These are phyloP conservation scores for Xylariomycetidae sp. DNA, from an alignment of 2,329 filamentous ascomycete species.

Conservation along the genomic window DNA sequence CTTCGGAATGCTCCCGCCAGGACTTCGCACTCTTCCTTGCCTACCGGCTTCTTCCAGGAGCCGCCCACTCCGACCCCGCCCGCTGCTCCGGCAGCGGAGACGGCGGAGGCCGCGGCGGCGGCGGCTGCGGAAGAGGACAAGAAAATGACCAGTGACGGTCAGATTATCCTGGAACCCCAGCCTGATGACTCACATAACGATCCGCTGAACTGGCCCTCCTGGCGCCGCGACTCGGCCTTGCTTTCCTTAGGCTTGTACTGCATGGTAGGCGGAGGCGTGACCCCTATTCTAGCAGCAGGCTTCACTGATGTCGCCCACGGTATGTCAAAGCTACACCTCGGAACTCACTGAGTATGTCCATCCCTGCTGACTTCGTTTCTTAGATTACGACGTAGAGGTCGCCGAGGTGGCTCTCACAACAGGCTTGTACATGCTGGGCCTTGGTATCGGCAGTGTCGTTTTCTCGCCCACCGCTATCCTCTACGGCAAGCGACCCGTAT, in stretches of 20 bases:
- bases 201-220: slow-evolving; percentile 83
- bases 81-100: slow-evolving; percentile 31
- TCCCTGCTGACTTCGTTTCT: slow-evolving; percentile 9
- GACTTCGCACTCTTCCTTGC: slow-evolving; percentile 53
- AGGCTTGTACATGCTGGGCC: slow-evolving; percentile 73
- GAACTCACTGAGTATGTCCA: too few species aligned
- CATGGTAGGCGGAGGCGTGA: slow-evolving; percentile 89
- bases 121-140: slow-evolving; percentile 35
- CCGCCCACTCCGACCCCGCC: slow-evolving; percentile 19
- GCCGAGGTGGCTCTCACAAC: slow-evolving; percentile 70
- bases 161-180: slow-evolving; percentile 84
- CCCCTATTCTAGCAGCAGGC: slow-evolving; percentile 80
- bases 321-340: too few species aligned
- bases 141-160: slow-evolving; percentile 76
- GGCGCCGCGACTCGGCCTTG: slow-evolving; percentile 74
- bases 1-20: slow-evolving; percentile 50
- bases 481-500: slow-evolving; percentile 85
- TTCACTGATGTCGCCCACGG: slow-evolving; percentile 70
- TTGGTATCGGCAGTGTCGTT: slow-evolving; percentile 78
- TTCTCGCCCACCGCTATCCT: slow-evolving; percentile 87
- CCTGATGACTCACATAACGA: slow-evolving; percentile 88
- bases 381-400: slow-evolving; percentile 56
- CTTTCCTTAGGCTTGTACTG: slow-evolving; percentile 85
- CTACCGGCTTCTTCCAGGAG: slow-evolving; percentile 36
- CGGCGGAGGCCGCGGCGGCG: slow-evolving; percentile 13